phyloP scores from a whole-genome alignment of 345 rosid genomes.

The Salix dunnii region DNA sequence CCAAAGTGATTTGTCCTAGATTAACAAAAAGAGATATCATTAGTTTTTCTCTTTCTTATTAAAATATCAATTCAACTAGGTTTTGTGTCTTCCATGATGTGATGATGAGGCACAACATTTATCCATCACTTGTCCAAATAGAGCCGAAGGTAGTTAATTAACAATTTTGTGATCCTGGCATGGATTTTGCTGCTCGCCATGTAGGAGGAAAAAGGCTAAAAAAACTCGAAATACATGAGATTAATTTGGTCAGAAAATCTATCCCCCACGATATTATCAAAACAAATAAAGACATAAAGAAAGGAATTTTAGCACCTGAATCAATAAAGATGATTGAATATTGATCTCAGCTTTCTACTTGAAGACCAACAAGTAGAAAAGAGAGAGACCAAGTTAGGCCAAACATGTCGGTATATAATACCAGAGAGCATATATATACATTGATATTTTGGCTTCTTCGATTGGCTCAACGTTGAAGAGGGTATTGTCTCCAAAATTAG shows the following conservation, averaged over 20 bases:
- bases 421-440: not conserved
- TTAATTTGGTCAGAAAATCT: not conserved
- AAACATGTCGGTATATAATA: not conserved
- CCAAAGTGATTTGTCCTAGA: not conserved
- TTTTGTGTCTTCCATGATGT: not conserved
- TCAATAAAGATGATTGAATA: not conserved
- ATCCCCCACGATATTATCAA: not conserved
- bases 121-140: not conserved
- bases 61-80: not conserved
- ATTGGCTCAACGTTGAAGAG: not conserved
- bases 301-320: not conserved
- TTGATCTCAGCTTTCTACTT: conserved; percentile 1
- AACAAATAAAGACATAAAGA: not conserved
- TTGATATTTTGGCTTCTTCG: not conserved
- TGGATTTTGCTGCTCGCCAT: not conserved
- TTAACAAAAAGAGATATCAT: not conserved
- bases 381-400: conserved; percentile 26
- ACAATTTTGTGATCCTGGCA: not conserved
- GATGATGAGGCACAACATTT: not conserved
- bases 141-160: not conserved
- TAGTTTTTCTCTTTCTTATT: not conserved
- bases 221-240: not conserved
- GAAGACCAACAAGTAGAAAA: conserved; percentile 18
- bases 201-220: not conserved
- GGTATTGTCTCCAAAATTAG: conserved; percentile 3